Conservation (phyloP, 2,329 filamentous ascomycete genomes). For the Neopestalotiopsis sp. region DNA sequence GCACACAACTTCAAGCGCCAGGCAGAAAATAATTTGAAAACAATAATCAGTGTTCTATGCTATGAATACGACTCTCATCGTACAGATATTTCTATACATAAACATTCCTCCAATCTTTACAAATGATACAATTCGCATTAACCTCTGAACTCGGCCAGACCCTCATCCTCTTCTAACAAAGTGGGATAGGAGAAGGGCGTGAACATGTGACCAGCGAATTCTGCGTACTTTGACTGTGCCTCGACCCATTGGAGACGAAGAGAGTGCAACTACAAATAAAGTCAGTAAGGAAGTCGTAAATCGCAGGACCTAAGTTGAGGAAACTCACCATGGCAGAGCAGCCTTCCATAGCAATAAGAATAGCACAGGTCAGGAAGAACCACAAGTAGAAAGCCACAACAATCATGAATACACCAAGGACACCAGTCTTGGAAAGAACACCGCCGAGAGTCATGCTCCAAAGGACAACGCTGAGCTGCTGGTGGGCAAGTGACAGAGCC, state of each 20-base stretch:
- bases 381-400: slow-evolving; percentile 85
- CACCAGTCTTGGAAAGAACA: slow-evolving; percentile 70
- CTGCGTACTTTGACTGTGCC: slow-evolving; percentile 85
- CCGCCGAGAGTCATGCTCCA: slow-evolving; percentile 94
- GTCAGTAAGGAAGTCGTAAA: not conserved
- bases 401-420: slow-evolving; percentile 76
- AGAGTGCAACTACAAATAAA: slow-evolving; percentile 61
- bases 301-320: no score
- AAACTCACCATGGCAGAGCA: slow-evolving; percentile 71
- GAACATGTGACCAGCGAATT: slow-evolving; percentile 78
- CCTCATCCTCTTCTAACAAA: slow-evolving; percentile 72
- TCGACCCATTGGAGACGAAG: slow-evolving; percentile 84
- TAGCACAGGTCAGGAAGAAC: slow-evolving; percentile 82
- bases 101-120: slow-evolving; percentile 3
- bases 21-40: not conserved
- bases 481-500: slow-evolving; percentile 95
- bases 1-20: not conserved
- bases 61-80: slow-evolving; percentile 4
- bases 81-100: slow-evolving; percentile 12
- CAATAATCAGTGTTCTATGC: slow-evolving; percentile 8
- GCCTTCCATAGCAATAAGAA: slow-evolving; percentile 82
- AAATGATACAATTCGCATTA: slow-evolving; percentile 21
- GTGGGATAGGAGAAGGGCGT: slow-evolving; percentile 78
- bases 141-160: slow-evolving; percentile 41
- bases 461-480: slow-evolving; percentile 93